A percentile compares a stretch with the other conserved stretches of the same genome.
Conservation (phyloP, 129 eudicot genomes). For the Pittosporum tobira region DNA sequence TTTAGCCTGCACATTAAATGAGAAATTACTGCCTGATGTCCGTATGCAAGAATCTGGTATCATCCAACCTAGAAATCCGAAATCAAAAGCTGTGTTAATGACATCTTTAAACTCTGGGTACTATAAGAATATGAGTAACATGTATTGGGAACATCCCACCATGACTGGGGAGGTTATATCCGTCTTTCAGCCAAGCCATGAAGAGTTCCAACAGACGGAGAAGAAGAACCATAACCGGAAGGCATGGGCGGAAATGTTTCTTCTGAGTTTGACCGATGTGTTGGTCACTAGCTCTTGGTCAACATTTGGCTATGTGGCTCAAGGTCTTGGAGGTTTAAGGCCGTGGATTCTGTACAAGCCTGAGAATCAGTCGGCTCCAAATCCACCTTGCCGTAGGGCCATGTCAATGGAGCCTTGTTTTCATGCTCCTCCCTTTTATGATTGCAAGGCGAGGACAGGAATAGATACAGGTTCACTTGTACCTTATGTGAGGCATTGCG, state of each 20-base stretch:
- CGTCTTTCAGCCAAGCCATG: conserved; percentile 22
- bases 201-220: conserved; percentile 16
- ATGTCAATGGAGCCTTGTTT: conserved; percentile 31
- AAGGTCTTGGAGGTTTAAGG: conserved; percentile 23
- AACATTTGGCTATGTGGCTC: conserved; percentile 33
- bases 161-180: conserved; percentile 19
- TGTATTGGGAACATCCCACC: conserved; percentile 24
- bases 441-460: conserved; percentile 25
- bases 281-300: conserved; percentile 28
- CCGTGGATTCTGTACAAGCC: conserved; percentile 27
- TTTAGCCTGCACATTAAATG: conserved; percentile 11
- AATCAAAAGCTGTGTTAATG: conserved; percentile 22
- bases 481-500: conserved; percentile 27
- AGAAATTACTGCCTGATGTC: conserved; percentile 24
- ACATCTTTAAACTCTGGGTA: conserved; percentile 23
- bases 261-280: conserved; percentile 23
- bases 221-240: conserved; percentile 20
- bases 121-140: conserved; percentile 17
- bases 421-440: conserved; percentile 28
- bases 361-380: conserved; percentile 6
- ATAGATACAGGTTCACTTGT: conserved; percentile 18
- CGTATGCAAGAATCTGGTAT: neutral
- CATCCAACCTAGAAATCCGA: neutral
- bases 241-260: conserved; percentile 29
- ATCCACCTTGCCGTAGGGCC: conserved; percentile 18